Conservation (phyloP, 2,329 filamentous ascomycete genomes). For the Myriosclerotinia duriaeana region DNA sequence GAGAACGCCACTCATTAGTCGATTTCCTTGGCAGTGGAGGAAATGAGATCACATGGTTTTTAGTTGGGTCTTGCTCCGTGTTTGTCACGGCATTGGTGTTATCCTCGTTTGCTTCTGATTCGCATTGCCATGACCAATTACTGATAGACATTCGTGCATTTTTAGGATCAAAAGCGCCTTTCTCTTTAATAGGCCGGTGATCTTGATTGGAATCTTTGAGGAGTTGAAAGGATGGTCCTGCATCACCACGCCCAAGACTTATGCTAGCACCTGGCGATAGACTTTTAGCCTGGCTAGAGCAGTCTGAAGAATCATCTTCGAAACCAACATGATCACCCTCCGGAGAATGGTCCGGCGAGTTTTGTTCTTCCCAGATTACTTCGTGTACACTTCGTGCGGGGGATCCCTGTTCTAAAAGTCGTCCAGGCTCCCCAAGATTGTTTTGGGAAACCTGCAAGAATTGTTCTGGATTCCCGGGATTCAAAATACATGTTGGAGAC, state of each 20-base stretch:
- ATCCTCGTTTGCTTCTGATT: slow-evolving; percentile 23
- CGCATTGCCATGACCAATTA: slow-evolving; percentile 30
- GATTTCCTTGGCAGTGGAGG: slow-evolving; percentile 34
- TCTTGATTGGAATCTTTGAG: background rate
- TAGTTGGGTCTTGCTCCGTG: slow-evolving; percentile 22
- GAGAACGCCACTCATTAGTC: slow-evolving; percentile 36
- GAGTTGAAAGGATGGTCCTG: background rate
- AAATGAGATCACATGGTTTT: slow-evolving; percentile 33
- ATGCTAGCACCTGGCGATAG: slow-evolving; percentile 7
- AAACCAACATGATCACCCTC: slow-evolving; percentile 22
- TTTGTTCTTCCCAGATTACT: slow-evolving; percentile 33
- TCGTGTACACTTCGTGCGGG: slow-evolving; percentile 32
- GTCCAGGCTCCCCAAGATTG: background rate
- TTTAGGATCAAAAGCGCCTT: slow-evolving; percentile 30
- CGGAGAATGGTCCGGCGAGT: slow-evolving; percentile 21
- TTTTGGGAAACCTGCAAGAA: slow-evolving; percentile 7
- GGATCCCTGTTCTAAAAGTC: slow-evolving; percentile 8
- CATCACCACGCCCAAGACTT: background rate
- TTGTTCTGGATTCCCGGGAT: background rate
- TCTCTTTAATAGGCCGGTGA: slow-evolving; percentile 13
- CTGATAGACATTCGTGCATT: slow-evolving; percentile 33
- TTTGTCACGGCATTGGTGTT: background rate
- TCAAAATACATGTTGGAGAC: background rate
- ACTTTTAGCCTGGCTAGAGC: slow-evolving; percentile 4
- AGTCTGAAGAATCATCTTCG: slow-evolving; percentile 4